Percentiles rank a stretch among this genome's conserved stretches.
phyloP scores from a whole-genome alignment of 345 rosid species.

The Stellera chamaejasme region DNA sequence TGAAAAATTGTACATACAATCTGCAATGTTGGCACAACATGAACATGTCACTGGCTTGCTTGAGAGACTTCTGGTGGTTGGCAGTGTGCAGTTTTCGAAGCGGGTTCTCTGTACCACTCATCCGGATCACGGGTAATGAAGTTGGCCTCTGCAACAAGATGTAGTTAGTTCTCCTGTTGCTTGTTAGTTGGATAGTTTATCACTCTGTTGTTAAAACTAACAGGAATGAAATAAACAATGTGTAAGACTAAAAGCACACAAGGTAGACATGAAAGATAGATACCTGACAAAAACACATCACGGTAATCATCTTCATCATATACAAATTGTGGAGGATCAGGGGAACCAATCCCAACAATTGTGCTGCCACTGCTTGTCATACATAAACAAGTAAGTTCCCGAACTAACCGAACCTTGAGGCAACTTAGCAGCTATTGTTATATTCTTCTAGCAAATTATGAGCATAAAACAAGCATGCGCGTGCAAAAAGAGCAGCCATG shows the following conservation, averaged over 20 bases:
- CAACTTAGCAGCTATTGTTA: not conserved
- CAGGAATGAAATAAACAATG: too few species aligned
- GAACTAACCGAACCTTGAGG: not conserved
- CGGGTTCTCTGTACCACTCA: slow-evolving; percentile 76
- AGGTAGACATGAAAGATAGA: slow-evolving; percentile 13
- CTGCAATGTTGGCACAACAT: not conserved
- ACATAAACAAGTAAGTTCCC: slow-evolving; percentile 3
- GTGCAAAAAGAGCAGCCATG: not conserved
- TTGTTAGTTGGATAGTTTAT: not conserved
- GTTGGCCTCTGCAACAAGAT: slow-evolving; percentile 60
- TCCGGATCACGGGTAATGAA: slow-evolving; percentile 66
- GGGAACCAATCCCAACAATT: slow-evolving; percentile 87
- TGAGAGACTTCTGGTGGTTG: slow-evolving; percentile 23
- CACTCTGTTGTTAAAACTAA: too few species aligned
- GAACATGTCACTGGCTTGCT: slow-evolving; percentile 14
- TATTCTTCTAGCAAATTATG: too few species aligned
- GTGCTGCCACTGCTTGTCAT: slow-evolving; percentile 76
- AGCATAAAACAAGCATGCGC: too few species aligned
- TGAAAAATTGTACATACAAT: not conserved
- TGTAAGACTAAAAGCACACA: too few species aligned
- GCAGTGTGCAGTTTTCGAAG: slow-evolving; percentile 30
- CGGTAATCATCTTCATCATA: slow-evolving; percentile 72
- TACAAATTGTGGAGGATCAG: slow-evolving; percentile 85
- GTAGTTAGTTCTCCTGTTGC: too few species aligned
- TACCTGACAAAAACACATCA: slow-evolving; percentile 85